Evolutionary conservation across 2,329 filamentous ascomycete species (phyloP), one percentile per base, ranked within the genome.

Genomic region (Aspergillus pseudoviridinutans): DNA sequence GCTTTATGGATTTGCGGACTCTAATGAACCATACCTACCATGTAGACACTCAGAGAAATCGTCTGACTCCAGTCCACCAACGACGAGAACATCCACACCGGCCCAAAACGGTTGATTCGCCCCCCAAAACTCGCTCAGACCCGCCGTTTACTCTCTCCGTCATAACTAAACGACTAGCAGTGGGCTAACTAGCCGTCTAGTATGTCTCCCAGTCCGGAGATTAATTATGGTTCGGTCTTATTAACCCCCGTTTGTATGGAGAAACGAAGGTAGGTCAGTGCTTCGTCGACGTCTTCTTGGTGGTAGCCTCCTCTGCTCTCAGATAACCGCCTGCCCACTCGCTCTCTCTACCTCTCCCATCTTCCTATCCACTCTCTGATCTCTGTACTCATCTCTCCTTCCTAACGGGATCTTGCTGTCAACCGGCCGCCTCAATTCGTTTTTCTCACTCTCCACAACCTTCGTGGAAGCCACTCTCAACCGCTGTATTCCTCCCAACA

Each of bases 101-200:
- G n/a, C 53, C 53, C 44, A 50, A 38, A 38, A 51, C 44, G 44
- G 46, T 38, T 54, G 28, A 29, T 54, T 46, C 27, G 38, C 50
- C 50, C 55, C 50, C 42, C 42, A 17, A 44, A 53, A 57, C 28
- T 55, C 60, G 57, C 60, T 62, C 60, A 52, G 60, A 57, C 60
- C 60, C 54, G 58, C 55, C 51, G 35, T 56, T 27, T 38, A 12
- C 25, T 38, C 14, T 49, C 60, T 49, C 55, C 60, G 56, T 62
- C 58, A 60, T 62, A 50, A 51, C 47, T 51, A 29, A 51, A 58
- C 50, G 12, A 7, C 24, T 29, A 47, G 50, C n/a, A 53, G 25
- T 52, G 12, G n/a, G 27, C 28, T 38, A 50, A 20, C 3, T 20
- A 22, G 20, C 28, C 44, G 29, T 50, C 20, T 35, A 25, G n/a